Conservation (phyloP, 768 basidiomycete species). For the Serpula lacrymans region DNA sequence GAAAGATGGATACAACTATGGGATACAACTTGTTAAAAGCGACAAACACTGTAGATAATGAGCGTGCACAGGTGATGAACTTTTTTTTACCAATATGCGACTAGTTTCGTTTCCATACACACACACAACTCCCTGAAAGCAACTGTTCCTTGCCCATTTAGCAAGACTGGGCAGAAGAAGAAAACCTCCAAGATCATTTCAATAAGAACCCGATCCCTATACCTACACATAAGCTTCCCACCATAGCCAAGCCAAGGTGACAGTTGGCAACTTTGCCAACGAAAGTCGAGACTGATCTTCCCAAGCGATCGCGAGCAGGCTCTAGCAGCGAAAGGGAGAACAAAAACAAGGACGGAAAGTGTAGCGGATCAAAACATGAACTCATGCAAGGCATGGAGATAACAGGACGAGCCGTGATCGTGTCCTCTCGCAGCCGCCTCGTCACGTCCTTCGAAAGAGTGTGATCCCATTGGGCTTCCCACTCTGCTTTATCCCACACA, state of each 20-base stretch:
- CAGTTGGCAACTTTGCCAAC: slow-evolving; percentile 21
- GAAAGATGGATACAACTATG: no score
- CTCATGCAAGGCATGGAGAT: slow-evolving; percentile 15
- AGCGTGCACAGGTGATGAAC: no score
- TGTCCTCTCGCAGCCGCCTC: slow-evolving; percentile 40
- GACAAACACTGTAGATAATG: no score
- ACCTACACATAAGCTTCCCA: slow-evolving; percentile 43
- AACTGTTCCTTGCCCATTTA: no score
- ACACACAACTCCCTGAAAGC: no score
- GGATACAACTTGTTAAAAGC: no score
- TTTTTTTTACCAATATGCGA: no score
- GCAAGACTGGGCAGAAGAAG: no score
- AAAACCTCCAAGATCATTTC: slow-evolving; percentile 20
- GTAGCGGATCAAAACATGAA: slow-evolving; percentile 58
- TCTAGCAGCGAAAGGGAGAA: slow-evolving; percentile 60
- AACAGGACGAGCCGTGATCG: slow-evolving; percentile 17
- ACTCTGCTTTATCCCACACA: slow-evolving; percentile 58
- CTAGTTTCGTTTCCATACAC: no score
- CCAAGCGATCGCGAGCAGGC: slow-evolving; percentile 34
- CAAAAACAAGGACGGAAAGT: slow-evolving; percentile 59
- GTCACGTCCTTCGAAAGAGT: slow-evolving; percentile 63
- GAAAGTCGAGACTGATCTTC: slow-evolving; percentile 16
- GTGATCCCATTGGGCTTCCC: slow-evolving; percentile 66
- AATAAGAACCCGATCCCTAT: slow-evolving; percentile 39
- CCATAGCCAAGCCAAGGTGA: slow-evolving; percentile 30